Percentiles rank a stretch among this genome's conserved stretches.
phyloP scores from a whole-genome alignment of 1,284 basidiomycete genomes.

The Mycosarcoma mackinlayi region DNA sequence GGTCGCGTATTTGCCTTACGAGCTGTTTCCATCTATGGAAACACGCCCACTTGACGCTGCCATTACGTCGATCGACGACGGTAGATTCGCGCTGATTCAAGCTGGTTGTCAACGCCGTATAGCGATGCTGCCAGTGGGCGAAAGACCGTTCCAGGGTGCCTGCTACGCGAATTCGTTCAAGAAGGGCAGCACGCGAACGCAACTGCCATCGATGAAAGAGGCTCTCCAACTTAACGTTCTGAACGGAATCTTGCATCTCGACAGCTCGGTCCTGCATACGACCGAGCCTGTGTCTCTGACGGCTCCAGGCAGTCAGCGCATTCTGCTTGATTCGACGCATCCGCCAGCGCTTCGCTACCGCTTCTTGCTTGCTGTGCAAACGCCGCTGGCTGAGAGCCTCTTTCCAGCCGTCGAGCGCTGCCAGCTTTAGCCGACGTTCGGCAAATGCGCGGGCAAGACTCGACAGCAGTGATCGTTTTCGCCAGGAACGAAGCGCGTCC shows the following conservation, averaged over 20 bases:
- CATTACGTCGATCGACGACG: constrained; percentile 4
- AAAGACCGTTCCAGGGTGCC: constrained; percentile 15
- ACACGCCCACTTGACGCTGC: neutral
- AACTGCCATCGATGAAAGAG: constrained; percentile 25
- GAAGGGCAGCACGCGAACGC: constrained; percentile 18
- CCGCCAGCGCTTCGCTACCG: constrained; percentile 46
- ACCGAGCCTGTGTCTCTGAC: neutral
- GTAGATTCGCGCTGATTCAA: constrained; percentile 38
- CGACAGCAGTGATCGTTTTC: constrained; percentile 27
- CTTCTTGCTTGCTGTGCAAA: constrained; percentile 22
- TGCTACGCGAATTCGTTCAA: constrained; percentile 17
- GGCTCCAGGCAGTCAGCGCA: constrained; percentile 16
- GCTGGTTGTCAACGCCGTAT: constrained; percentile 16
- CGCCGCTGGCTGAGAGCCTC: constrained; percentile 11
- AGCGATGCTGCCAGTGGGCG: constrained; percentile 25
- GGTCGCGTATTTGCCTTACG: constrained; percentile 1
- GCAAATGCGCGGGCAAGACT: constrained; percentile 36
- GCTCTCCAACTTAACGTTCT: neutral
- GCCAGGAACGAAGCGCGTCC: constrained; percentile 25
- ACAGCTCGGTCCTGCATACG: constrained; percentile 14
- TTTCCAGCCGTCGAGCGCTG: constrained; percentile 34
- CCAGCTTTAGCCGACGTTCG: constrained; percentile 36
- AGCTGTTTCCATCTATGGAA: constrained; percentile 21
- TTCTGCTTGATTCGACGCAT: constrained; percentile 27
- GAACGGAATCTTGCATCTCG: neutral